Evolutionary conservation across 768 basidiomycete genomes (phyloP), one percentile per base, ranked within the genome.

Genomic region (Coprinopsis marcescibilis): DNA sequence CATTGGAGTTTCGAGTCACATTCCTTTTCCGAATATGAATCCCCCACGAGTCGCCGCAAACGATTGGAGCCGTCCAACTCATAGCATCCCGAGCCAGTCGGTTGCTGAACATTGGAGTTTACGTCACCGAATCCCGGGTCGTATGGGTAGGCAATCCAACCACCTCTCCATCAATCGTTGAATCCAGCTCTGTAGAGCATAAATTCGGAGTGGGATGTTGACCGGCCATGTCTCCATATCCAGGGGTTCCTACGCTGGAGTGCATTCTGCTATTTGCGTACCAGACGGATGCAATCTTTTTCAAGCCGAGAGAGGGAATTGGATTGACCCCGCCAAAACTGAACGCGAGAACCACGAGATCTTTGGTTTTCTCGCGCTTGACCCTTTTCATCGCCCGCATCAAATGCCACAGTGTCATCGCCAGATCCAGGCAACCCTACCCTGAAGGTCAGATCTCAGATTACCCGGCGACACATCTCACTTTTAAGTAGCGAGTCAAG

Each of bases 281-380:
- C 17, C 30, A 15, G n/a, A 43, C 5, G 14, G 11, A 23, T 10
- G 19, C 5, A 19, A 27, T 4, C 8, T 43, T 43, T 27, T 8
- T 4, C n/a, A 30, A 4, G 41, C 41, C 41, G 30, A 43, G 41
- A 27, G 25, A 4, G 19, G 26, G 7, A 4, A 30, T 12, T n/a
- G 6, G 25, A 29, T n/a, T 43, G 24, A 12, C 24, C 41, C 41
- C 41, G 25, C 24, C 38, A 43, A 29, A 43, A 44, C 21, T 38
- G 41, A 43, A 44, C 42, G 48, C 21, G 19, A n/a, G 41, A 15
- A 27, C 46, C 48, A 49, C 35, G 48, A 49, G 48, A 49, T 49
- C 47, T 33, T n/a, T 17, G 24, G 7, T 27, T 43, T 39, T 44
- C 34, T 15, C 47, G 40, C 40, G 40, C 13, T 21, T 40, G 8